Base-by-base conservation (phyloP, 768 basidiomycete species). In the Calvatia gigantea region DNA sequence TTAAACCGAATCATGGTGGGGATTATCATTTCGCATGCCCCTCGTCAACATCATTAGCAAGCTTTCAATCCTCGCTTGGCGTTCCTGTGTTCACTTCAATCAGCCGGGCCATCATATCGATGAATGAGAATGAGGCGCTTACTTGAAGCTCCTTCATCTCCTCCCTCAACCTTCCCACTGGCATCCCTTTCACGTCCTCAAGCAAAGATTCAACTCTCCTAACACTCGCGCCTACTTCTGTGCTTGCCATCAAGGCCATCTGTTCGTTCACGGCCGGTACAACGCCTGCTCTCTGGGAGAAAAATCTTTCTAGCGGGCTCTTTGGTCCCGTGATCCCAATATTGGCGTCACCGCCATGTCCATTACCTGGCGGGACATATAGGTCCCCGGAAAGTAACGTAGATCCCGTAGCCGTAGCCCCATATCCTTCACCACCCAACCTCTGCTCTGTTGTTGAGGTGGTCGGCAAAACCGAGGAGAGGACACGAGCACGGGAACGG, bases 111-210 rank as follows among this genome's bases (percentile, higher is more conserved):
- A n/a, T n/a, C n/a, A n/a, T 8, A 19, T 9, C 19, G 23, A 5
- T 12, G 7, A 42, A 5, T 21, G 28, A 54, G 37, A 55, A 32
- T 48, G 33, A 21, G 15, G 48, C 39, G 68, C 76, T 45, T 42
- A 87, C 88, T 78, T 89, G 87, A 27, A 92, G 68, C 65, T 92
- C 91, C 65, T 84, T 89, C 81, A 94, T 87, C 67, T 93, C 89
- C 2, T 87, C 86, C 68, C 82, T 86, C 33, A 94, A 70, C 58
- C 70, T 78, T 32, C 80, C 76, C 17, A 90, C 80, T 6, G 90
- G 89, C 58, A 89, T 60, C 39, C 80, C 76, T 28, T 77, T 76
- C 42, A 87, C 77, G 47, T 84, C 82, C 43, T 89, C 86, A 56
- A 91, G 63, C 55, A 89, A 63, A 21, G 70, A 67, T 67, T 91